Conservation (phyloP, 2,329 filamentous ascomycete genomes). For the Botrytis medusae region DNA sequence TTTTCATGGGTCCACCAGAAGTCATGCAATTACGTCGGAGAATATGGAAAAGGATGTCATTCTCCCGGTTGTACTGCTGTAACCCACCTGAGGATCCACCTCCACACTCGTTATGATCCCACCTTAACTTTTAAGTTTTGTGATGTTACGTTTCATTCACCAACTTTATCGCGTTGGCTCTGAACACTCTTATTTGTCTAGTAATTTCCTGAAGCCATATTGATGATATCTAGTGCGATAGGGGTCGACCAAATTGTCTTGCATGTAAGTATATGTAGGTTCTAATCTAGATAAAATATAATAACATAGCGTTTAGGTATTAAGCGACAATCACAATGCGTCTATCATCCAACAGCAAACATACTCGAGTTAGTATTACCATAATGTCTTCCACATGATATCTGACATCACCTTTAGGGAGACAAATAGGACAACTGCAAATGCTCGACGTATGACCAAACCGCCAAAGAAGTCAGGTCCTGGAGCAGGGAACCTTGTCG, state of each 20-base stretch:
- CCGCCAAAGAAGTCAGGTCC: constrained; percentile 53
- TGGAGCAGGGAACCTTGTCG: constrained; percentile 28
- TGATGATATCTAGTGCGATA: constrained; percentile 60
- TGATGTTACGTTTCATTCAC: background rate
- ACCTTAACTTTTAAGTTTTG: too few relatives aligned
- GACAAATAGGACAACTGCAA: constrained; percentile 54
- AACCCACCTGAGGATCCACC: background rate
- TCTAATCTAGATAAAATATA: constrained; percentile 16
- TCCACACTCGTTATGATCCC: background rate
- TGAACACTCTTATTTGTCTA: background rate
- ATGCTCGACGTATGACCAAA: constrained; percentile 57
- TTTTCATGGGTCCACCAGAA: background rate
- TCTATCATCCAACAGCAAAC: constrained; percentile 75
- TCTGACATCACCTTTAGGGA: constrained; percentile 46
- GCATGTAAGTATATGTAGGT: constrained; percentile 52
- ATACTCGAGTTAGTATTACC: constrained; percentile 63
- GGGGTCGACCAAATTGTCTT: constrained; percentile 67
- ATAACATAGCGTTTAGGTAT: constrained; percentile 53
- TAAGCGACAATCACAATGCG: constrained; percentile 73
- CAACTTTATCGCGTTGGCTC: too few relatives aligned
- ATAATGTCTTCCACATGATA: background rate
- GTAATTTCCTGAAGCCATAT: background rate
- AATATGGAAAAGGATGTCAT: background rate
- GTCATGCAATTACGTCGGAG: background rate
- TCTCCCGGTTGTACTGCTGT: background rate